Evolutionary conservation across 139 green algal genomes (phyloP), one percentile per base, ranked within the genome.

Genomic region (Chlamydomonas applanata): DNA sequence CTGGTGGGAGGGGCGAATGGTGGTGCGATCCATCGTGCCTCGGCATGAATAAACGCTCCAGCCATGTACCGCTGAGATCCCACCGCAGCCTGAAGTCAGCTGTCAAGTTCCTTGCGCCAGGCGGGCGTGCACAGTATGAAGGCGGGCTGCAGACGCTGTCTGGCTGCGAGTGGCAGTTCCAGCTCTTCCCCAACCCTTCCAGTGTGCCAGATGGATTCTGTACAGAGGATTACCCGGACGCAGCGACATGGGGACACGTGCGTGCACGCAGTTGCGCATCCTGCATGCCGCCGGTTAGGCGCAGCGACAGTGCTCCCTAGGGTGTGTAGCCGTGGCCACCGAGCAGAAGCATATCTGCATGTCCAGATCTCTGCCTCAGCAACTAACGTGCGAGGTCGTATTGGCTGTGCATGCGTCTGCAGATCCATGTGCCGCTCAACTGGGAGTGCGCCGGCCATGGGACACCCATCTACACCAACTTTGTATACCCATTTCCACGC

Each of bases 381-480:
- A 19, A n/a, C n/a, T n/a, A n/a, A n/a, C n/a, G n/a, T n/a, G n/a
- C n/a, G n/a, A n/a, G n/a, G n/a, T n/a, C n/a, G n/a, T n/a, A n/a
- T n/a, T n/a, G n/a, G n/a, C n/a, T n/a, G n/a, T n/a, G 7, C 32
- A n/a, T 3, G 5, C 59, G 53, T 14, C 20, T 14, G 40, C 85
- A 95, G 91, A 89, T 97, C 33, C 35, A 66, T 0, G 92, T 98
- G 24, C 95, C 95, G 0, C 74, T 81, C 59, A 97, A 94, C 72
- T 97, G 93, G 91, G 93, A 99, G 81, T 90, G 84, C 52, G 73
- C 93, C 53, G 95, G 95, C 29, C 82, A 89, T 54, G 91, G 94
- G 44, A 85, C 65, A 7, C 95, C 95, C 19, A 95, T 97, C 77
- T 99, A 99, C 82, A 96, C 93, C 25, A 99, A 99, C 78, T 93